These are phyloP conservation scores for Fimicolochytrium jonesii DNA, from an alignment of 192 early-diverging fungal genomes.

Conservation along the genomic window DNA sequence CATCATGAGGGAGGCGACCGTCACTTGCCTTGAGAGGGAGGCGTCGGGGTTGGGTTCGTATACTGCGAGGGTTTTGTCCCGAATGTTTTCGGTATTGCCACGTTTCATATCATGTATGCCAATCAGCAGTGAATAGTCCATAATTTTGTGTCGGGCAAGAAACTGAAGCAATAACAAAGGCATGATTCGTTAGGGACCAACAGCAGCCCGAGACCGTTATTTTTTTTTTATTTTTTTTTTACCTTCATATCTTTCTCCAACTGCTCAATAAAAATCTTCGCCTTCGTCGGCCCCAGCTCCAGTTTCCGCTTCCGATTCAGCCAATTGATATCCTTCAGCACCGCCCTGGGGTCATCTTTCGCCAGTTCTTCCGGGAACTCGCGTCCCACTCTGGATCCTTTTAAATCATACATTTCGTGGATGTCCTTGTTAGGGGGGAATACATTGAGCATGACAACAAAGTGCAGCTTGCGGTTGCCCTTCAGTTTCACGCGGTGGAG, in stretches of 20 bases:
- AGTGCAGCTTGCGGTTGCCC: conserved; percentile 90
- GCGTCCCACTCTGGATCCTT: conserved; percentile 88
- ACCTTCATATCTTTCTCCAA: conserved; percentile 81
- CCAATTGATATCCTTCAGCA: conserved; percentile 98
- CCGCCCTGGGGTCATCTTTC: conserved; percentile 76
- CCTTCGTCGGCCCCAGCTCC: conserved; percentile 78
- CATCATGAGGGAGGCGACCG: conserved; percentile 5
- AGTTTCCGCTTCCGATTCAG: conserved; percentile 66
- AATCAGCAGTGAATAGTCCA: conserved; percentile 97
- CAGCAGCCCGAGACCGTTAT: too few relatives aligned
- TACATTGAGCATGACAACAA: conserved; percentile 99
- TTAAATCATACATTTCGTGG: conserved; percentile 93
- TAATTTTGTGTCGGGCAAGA: conserved; percentile 76
- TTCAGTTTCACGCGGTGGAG: conserved; percentile 95
- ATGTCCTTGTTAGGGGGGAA: conserved; percentile 97
- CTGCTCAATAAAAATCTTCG: conserved; percentile 76
- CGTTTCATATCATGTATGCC: conserved; percentile 84
- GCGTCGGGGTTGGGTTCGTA: conserved; percentile 59
- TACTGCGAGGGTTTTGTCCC: conserved; percentile 84
- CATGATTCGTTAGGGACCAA: too few relatives aligned
- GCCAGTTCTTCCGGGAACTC: conserved; percentile 72
- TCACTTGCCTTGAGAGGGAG: not conserved
- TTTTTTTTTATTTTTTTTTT: too few relatives aligned
- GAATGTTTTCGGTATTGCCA: conserved; percentile 84
- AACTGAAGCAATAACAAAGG: conserved; percentile 25